Evolutionary conservation across 257 asterid genomes (phyloP).

Genomic region (Ajuga chamaepitys): DNA sequence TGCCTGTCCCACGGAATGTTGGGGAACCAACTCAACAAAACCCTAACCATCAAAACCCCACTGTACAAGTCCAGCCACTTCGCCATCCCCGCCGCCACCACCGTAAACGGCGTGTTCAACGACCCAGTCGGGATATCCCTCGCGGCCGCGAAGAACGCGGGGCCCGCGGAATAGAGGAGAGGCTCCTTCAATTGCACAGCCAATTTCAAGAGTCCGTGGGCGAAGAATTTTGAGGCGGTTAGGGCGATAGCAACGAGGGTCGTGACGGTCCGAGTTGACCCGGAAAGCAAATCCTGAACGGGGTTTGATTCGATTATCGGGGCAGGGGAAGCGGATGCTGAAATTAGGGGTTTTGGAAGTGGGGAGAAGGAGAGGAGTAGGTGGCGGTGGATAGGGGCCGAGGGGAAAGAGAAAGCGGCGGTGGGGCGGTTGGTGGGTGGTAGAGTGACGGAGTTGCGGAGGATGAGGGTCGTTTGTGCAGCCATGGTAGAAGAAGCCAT

Average conservation of each 20-base stretch:
- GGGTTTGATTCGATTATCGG: background rate
- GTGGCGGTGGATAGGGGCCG: constrained; percentile 1
- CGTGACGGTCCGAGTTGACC: constrained; percentile 68
- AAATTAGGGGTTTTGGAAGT: constrained; percentile 18
- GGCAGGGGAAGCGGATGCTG: constrained; percentile 25
- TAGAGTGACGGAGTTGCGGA: background rate
- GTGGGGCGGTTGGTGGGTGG: background rate
- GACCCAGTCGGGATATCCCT: constrained; percentile 33
- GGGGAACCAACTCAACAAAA: constrained; percentile 91
- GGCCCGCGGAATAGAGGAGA: constrained; percentile 41
- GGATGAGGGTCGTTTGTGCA: constrained; percentile 35
- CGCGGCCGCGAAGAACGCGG: constrained; percentile 80
- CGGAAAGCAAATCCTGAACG: constrained; percentile 38
- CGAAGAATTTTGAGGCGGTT: constrained; percentile 39
- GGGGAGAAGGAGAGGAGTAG: constrained; percentile 5
- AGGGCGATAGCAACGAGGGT: constrained; percentile 47
- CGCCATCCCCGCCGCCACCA: constrained; percentile 88
- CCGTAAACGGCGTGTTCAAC: constrained; percentile 77
- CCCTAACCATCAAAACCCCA: constrained; percentile 83
- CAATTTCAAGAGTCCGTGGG: constrained; percentile 23
- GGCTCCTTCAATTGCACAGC: constrained; percentile 40
- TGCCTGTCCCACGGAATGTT: constrained; percentile 94
- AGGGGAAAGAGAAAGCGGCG: background rate
- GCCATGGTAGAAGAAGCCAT: constrained; percentile 51
- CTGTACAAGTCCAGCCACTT: constrained; percentile 87